These are phyloP conservation scores for Lathyrus aphaca DNA, from an alignment of 306 rosid species.

Conservation along the genomic window DNA sequence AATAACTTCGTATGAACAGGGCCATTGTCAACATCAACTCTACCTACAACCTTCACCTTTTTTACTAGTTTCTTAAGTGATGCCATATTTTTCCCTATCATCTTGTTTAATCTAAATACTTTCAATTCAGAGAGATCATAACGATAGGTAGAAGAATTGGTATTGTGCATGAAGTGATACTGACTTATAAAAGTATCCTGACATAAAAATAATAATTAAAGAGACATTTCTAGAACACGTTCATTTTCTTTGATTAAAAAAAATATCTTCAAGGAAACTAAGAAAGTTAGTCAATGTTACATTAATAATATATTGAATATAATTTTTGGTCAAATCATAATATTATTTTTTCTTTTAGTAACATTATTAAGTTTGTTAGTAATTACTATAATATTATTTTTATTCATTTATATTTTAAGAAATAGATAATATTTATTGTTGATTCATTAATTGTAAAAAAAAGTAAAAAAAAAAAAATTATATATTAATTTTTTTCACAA, in stretches of 20 bases:
- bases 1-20: conserved; percentile 48
- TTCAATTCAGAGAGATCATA: no score
- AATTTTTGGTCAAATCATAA: no score
- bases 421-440: no score
- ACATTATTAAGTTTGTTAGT: no score
- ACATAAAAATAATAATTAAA: background rate
- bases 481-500: no score
- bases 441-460: no score
- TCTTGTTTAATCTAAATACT: background rate
- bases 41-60: conserved; percentile 52
- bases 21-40: conserved; percentile 27
- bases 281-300: background rate
- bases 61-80: conserved; percentile 62
- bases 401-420: no score
- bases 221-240: conserved; percentile 3
- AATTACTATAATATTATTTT: no score
- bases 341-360: no score
- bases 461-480: no score
- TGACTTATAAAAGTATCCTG: background rate
- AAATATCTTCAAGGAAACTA: background rate
- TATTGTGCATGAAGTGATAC: conserved; percentile 24
- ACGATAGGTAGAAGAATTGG: background rate
- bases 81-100: conserved; percentile 64
- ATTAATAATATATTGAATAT: no score
- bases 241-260: background rate